Evolutionary conservation across 768 basidiomycete genomes (phyloP), one percentile per base, ranked within the genome.

Genomic region (Russula compacta): DNA sequence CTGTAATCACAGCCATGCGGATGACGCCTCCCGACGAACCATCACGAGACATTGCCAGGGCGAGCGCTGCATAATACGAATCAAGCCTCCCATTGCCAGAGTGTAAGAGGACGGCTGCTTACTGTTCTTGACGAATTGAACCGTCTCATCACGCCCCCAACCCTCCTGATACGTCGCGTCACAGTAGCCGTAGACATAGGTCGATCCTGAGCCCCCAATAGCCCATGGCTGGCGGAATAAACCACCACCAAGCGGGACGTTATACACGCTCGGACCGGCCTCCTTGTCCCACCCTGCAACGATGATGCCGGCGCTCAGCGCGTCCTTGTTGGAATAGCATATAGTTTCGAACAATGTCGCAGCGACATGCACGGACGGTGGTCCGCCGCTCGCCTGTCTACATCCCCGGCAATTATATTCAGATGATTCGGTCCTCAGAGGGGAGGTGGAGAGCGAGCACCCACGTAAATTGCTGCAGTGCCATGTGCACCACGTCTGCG

Each of bases 141-240:
- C 76, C 0, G 94, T 97, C 75, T 98, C 84, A 42, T 93, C 91
- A 67, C 81, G 81, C 7, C 82, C 84, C 94, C 92, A 95, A 15
- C 89, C 92, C 33, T 98, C 95, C 73, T 85, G 76, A 72, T 89
- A 99, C 32, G 94, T 98, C n/a, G 97, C 93, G 72, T 99, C 97
- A 68, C 97, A 98, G 76, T 98, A 98, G 55, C 95, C 97, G 70
- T 98, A 99, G 11, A 98, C 93, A 71, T 98, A 99, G 8, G 94
- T 93, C 40, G 94, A 97, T 8, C 97, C 97, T 53, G 93, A 95
- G 29, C 93, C 94, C 73, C 95, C 97, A 65, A 99, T 98, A 51
- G 95, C 92, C 97, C 97, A 99, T 7, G 95, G 95, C 67, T 95
- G 95, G 62, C 90, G 84, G 83, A 99, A 98, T 49, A 95, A 76